Evolutionary conservation across 108 stramenopile genomes (phyloP).

Genomic region (Stephanodiscus minutulus): DNA sequence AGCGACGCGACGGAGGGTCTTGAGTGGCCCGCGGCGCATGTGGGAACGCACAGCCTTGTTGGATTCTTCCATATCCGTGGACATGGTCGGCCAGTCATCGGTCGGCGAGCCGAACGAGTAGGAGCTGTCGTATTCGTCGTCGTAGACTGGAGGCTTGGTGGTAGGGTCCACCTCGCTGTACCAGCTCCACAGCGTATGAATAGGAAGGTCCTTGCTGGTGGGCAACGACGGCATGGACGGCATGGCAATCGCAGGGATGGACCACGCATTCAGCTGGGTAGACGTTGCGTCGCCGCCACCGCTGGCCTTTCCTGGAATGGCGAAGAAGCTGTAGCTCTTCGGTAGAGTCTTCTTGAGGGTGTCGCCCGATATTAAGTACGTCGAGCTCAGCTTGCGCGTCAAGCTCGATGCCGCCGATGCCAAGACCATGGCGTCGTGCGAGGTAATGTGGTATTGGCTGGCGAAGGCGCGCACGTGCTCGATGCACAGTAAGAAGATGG

Average conservation of each 20-base stretch:
- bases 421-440: conserved; percentile 47
- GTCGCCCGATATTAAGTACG: conserved; percentile 18
- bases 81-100: conserved; percentile 52
- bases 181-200: conserved; percentile 49
- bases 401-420: conserved; percentile 39
- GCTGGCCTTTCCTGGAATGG: neutral
- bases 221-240: conserved; percentile 34
- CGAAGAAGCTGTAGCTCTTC: conserved; percentile 12
- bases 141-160: conserved; percentile 51
- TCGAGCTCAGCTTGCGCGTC: conserved; percentile 29
- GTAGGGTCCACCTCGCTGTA: conserved; percentile 49
- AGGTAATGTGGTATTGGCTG: conserved; percentile 41
- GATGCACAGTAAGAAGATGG: conserved; percentile 41
- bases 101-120: conserved; percentile 50
- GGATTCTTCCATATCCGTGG: conserved; percentile 7
- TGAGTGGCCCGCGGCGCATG: conserved; percentile 43
- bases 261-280: conserved; percentile 42
- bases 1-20: conserved; percentile 43
- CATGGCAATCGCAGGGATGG: conserved; percentile 37
- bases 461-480: conserved; percentile 51
- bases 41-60: conserved; percentile 13
- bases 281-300: conserved; percentile 15
- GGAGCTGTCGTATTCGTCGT: conserved; percentile 44
- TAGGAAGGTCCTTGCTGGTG: conserved; percentile 39
- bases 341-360: conserved; percentile 23